Evolutionary conservation across 208 protist species (phyloP), one percentile per base, ranked within the genome.

Genomic region (Wallacemonas sp.): DNA sequence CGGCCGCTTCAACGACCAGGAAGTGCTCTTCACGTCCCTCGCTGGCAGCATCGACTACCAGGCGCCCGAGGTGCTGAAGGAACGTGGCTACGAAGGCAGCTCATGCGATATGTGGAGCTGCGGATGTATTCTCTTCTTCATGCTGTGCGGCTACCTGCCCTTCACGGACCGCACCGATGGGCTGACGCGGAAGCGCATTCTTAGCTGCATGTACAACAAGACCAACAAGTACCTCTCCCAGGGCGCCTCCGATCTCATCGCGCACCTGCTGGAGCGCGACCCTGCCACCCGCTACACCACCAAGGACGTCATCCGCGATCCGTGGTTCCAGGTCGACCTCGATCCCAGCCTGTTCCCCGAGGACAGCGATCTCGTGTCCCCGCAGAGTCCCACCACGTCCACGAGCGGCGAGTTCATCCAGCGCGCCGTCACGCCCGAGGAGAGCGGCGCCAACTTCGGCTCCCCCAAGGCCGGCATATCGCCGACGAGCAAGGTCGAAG

Each of bases 41-140:
- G 88, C 88, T 1, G 92, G 92, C 30, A 94, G 86, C 49, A 92
- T 94, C 23, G 88, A 97, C 65, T 97, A 95, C 70, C 88, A 94
- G 70, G 92, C 92, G 14, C 92, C 92, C 5, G 89, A 97, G 72
- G 81, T 97, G 48, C 76, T 97, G 36, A 83, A 84, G 69, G 87
- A 93, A 67, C 68, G 83, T 14, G 93, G 93, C 17, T 99, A 99
- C 71, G 85, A 98, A 46, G 97, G 97, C 17, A 85, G 79, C 56
- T 70, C 88, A 64, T 96, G 97, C 41, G 98, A 99, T 75, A 92
- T 99, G 76, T 99, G 98, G 97, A 97, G 92, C 66, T 97, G 97
- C 48, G 98, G 98, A 26, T 96, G 98, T 17, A 98, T 99, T 60
- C 79, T 99, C 1, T 99, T 97, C 78, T 98, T 99, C 36, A 96